Base-by-base conservation (phyloP, 2,329 filamentous ascomycete species). In the Hypomyces rosellus region DNA sequence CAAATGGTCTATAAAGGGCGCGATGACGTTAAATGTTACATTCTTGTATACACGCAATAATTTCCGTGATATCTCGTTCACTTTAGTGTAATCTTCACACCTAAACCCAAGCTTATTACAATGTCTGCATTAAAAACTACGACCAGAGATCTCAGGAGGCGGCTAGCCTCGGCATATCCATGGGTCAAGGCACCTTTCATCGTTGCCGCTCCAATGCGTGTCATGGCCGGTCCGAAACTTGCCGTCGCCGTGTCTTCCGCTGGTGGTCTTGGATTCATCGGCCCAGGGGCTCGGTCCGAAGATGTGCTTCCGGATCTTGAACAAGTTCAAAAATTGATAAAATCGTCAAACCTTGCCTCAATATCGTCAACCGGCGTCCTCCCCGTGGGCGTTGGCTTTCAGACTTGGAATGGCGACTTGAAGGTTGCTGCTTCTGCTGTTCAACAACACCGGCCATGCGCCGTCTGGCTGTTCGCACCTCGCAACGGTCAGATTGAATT, bases 181-280 rank as follows among this genome's bases (percentile, higher is more conserved):
- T 67, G 65, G 65, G 45, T 55, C 8, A 60, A 84, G n/a, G 36
- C 60, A 3, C 63, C 65, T 0, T 58, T 87, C 16, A 73, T 89
- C 30, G 71, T 76, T 42, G 72, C 74, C 36, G 85, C 84, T 1
- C 86, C 86, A 0, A 89, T 90, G 86, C 78, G 83, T 42, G 72
- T 82, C 34, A 80, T 88, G 75, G 57, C 74, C 64, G 60, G 76
- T 63, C 54, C 74, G 61, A 57, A 67, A 1, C 74, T 89, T 3
- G 81, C 84, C 3, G 69, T 82, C 33, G 76, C 81, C 40, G 75
- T 88, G 13, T 82, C 84, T 49, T 85, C 85, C 56, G 84, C 86
- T 6, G 87, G 88, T 15, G 88, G 87, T 0, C 74, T 89, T 1
- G 78, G 74, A 11, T 76, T 75, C 56, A 66, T 75, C 42, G 74